phyloP scores from a whole-genome alignment of 2,329 filamentous ascomycete genomes.

The Diaporthe capsici region DNA sequence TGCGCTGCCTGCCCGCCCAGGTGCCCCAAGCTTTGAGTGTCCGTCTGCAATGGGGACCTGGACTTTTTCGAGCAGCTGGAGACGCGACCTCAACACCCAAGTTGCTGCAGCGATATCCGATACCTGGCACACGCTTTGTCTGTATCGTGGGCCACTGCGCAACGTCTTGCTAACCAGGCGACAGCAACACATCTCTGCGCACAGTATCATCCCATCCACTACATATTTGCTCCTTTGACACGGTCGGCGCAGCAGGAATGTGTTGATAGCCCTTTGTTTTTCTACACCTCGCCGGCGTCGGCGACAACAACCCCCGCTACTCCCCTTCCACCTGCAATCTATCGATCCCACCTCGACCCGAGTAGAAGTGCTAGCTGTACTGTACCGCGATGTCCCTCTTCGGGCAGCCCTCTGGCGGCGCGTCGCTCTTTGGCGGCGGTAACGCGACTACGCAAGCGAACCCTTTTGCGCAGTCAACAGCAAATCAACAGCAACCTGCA shows the following conservation, averaged over 20 bases:
- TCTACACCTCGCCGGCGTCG: constrained; percentile 15
- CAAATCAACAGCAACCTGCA: constrained; percentile 46
- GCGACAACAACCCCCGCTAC: neutral
- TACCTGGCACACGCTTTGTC: constrained; percentile 1
- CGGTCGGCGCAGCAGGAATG: constrained; percentile 28
- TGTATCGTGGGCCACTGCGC: constrained; percentile 8
- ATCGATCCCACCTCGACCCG: neutral
- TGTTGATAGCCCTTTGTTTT: constrained; percentile 42
- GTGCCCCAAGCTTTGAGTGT: constrained; percentile 29
- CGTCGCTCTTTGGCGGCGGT: constrained; percentile 47
- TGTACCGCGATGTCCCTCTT: constrained; percentile 37
- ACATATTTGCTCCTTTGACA: neutral
- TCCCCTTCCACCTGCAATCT: neutral
- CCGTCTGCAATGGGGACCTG: neutral
- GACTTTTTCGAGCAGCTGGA: constrained; percentile 35
- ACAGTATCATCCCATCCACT: neutral
- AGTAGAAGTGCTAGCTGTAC: neutral
- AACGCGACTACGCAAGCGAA: constrained; percentile 37
- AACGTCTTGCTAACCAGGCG: neutral
- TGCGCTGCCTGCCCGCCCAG: constrained; percentile 14
- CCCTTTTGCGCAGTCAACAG: constrained; percentile 45
- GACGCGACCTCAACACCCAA: constrained; percentile 27
- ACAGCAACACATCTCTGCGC: neutral
- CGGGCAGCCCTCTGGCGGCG: constrained; percentile 43
- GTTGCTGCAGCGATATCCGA: constrained; percentile 9